These are phyloP conservation scores for Helicostylum pulchrum DNA, from an alignment of 192 early-diverging fungal species.

Conservation along the genomic window DNA sequence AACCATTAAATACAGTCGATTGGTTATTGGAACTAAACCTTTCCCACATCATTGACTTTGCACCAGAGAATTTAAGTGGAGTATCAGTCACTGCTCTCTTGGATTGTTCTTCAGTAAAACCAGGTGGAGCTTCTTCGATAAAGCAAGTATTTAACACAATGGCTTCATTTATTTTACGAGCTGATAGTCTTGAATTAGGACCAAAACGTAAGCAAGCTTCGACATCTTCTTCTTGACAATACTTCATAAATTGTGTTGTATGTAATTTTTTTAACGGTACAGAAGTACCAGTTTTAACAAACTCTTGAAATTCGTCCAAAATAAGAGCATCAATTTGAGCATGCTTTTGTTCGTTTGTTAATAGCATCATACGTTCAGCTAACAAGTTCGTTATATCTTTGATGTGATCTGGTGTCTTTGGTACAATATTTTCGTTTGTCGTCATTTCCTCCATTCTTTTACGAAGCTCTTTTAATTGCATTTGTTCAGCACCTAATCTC, in stretches of 20 bases:
- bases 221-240: slow-evolving; percentile 86
- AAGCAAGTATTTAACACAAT: slow-evolving; percentile 84
- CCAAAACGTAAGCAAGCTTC: slow-evolving; percentile 94
- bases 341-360: slow-evolving; percentile 23
- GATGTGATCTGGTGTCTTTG: slow-evolving; percentile 12
- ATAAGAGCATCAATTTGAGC: slow-evolving; percentile 67
- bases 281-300: slow-evolving; percentile 64
- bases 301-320: slow-evolving; percentile 85
- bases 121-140: slow-evolving; percentile 76
- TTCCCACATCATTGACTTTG: slow-evolving; percentile 54
- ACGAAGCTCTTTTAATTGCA: slow-evolving; percentile 84
- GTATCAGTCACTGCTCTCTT: slow-evolving; percentile 34
- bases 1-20: slow-evolving; percentile 40
- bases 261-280: slow-evolving; percentile 74
- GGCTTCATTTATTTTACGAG: slow-evolving; percentile 85
- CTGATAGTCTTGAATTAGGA: slow-evolving; percentile 82
- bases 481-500: slow-evolving; percentile 71
- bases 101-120: slow-evolving; percentile 49
- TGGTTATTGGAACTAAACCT: slow-evolving; percentile 36
- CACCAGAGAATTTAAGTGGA: slow-evolving; percentile 50
- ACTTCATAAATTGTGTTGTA: slow-evolving; percentile 80
- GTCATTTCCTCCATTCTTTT: slow-evolving; percentile 73
- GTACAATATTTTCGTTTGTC: not conserved
- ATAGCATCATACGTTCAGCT: not conserved
- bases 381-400: slow-evolving; percentile 20